Percentiles rank a stretch among this genome's conserved stretches.
Conservation (phyloP, 1,284 basidiomycete genomes). For the Naganishia albida region DNA sequence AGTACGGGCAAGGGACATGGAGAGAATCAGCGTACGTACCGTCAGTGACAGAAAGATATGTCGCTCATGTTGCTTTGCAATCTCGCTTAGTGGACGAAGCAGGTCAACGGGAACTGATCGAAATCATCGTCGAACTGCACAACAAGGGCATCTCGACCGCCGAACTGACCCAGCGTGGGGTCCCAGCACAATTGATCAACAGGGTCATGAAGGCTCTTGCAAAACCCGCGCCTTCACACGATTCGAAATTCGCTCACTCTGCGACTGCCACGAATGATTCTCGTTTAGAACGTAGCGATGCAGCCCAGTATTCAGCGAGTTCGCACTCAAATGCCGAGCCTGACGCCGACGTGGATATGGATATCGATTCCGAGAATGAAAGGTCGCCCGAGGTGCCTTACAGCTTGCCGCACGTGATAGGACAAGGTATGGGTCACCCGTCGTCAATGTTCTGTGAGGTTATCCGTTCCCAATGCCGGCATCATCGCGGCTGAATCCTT, state of each 20-base stretch:
- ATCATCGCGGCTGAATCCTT: no score
- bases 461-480: no score
- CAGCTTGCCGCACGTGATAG: not conserved
- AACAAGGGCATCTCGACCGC: slow-evolving; percentile 19
- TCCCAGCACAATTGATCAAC: slow-evolving; percentile 17
- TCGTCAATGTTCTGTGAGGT: not conserved
- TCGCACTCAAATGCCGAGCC: not conserved
- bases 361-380: slow-evolving; percentile 25
- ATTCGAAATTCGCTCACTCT: not conserved
- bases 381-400: not conserved
- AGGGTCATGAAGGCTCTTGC: slow-evolving; percentile 35
- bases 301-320: not conserved
- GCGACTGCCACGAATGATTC: not conserved
- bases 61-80: not conserved
- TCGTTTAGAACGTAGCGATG: not conserved
- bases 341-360: slow-evolving; percentile 24
- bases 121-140: slow-evolving; percentile 21
- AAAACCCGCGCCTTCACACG: slow-evolving; percentile 13
- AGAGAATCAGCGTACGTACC: slow-evolving; percentile 15
- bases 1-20: slow-evolving; percentile 5
- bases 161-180: slow-evolving; percentile 17
- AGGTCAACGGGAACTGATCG: slow-evolving; percentile 21
- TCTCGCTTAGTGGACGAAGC: slow-evolving; percentile 18
- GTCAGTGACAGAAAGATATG: not conserved
- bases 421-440: no score